Percentiles rank a stretch among this genome's conserved stretches.
These are phyloP conservation scores for Ampelocalamus luodianensis DNA, from an alignment of 176 grass and related monocot genomes.

Conservation along the genomic window DNA sequence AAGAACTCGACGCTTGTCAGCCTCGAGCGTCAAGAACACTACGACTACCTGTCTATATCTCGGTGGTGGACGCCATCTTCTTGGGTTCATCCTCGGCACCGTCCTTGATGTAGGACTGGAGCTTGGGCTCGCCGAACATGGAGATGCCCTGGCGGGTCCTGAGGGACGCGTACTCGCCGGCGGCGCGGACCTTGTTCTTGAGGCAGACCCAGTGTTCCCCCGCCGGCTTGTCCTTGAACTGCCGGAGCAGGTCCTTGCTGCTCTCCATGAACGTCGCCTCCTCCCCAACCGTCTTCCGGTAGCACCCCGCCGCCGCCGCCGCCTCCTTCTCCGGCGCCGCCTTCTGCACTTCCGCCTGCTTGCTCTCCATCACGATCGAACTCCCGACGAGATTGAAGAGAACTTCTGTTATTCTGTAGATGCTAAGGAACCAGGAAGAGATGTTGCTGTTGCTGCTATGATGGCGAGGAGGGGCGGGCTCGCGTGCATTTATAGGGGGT, in stretches of 20 bases:
- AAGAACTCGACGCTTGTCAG: background rate
- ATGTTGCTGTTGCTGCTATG: background rate
- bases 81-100: background rate
- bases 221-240: slow-evolving; percentile 42
- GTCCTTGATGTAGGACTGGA: background rate
- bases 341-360: background rate
- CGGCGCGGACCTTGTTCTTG: slow-evolving; percentile 53
- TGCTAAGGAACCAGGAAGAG: background rate
- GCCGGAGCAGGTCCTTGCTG: slow-evolving; percentile 40
- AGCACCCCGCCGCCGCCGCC: slow-evolving; percentile 35
- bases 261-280: slow-evolving; percentile 30
- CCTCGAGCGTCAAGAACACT: background rate
- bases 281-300: slow-evolving; percentile 38
- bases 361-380: slow-evolving; percentile 35
- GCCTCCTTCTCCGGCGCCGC: background rate
- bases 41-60: background rate
- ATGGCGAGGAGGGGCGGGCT: background rate
- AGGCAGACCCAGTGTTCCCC: slow-evolving; percentile 52
- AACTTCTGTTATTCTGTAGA: background rate
- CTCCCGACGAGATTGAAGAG: background rate
- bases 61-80: background rate
- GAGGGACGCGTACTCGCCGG: slow-evolving; percentile 40
- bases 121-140: slow-evolving; percentile 33
- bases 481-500: background rate
- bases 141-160: slow-evolving; percentile 21